Base-by-base conservation (phyloP, 2,329 filamentous ascomycete species). In the Pestalotiopsis sp. region DNA sequence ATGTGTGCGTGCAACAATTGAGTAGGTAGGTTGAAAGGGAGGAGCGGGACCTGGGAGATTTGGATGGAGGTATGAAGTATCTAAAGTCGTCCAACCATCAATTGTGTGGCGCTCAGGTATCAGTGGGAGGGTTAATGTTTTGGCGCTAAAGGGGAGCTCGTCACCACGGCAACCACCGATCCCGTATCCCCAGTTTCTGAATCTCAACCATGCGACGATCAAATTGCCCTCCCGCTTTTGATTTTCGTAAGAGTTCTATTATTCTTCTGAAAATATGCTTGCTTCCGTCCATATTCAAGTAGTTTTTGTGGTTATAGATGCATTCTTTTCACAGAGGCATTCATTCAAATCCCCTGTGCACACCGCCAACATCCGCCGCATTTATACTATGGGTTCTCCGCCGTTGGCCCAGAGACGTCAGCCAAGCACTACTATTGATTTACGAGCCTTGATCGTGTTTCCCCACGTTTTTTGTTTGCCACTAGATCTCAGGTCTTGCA, bases 141-240 rank as follows among this genome's bases (percentile, higher is more conserved):
- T 65, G 63, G 48, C 48, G 63, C 63, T 65, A 65, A 57, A 35
- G 13, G 26, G 17, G 38, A 10, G 14, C 17, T 26, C 10, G 61
- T 56, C 22, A 39, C 22, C 61, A 64, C 40, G 24, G 63, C 63
- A 65, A 65, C 63, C 63, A 63, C n/a, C 14, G 17, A 26, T 17
- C 1, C 30, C 30, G 14, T 22, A 26, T 17, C 22, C 57, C 30
- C 11, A 61, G 44, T 7, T 52, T 52, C 44, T n/a, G 17, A n/a
- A n/a, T 20, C 17, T n/a, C 44, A n/a, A n/a, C 44, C 17, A 22
- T n/a, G 40, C 17, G 40, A 52, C 17, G n/a, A n/a, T 52, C 44
- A 22, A 52, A 52, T 52, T 20, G 17, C n/a, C 44, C 44, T n/a
- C 44, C 17, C 7, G 44, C 44, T 52, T 52, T 52, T 52, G 0